A percentile compares a stretch with the other conserved stretches of the same genome.
phyloP scores from a whole-genome alignment of 2,329 filamentous ascomycete species.

The Colletotrichum caudatum region DNA sequence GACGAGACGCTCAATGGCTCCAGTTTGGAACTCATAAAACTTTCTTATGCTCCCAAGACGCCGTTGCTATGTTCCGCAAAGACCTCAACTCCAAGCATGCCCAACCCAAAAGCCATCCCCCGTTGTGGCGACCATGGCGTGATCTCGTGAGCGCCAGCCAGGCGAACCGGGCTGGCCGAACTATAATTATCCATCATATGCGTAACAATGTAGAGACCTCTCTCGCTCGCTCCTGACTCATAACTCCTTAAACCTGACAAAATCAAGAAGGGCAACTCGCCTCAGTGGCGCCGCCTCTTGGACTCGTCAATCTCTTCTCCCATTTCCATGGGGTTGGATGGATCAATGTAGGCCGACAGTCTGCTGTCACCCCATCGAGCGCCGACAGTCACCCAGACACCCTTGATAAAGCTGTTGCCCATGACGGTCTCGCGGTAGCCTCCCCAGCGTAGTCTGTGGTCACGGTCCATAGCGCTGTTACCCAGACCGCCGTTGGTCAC shows the following conservation, averaged over 20 bases:
- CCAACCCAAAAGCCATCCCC: slow-evolving; percentile 38
- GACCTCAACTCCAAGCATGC: slow-evolving; percentile 40
- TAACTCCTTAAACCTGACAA: neutral
- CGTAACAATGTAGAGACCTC: slow-evolving; percentile 26
- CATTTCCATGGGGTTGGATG: slow-evolving; percentile 64
- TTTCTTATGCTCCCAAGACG: slow-evolving; percentile 40
- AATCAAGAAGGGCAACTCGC: neutral
- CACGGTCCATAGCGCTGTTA: slow-evolving; percentile 69
- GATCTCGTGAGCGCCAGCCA: slow-evolving; percentile 37
- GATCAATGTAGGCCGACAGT: slow-evolving; percentile 67
- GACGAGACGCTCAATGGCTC: no score
- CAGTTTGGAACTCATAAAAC: slow-evolving; percentile 28
- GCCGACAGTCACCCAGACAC: slow-evolving; percentile 78
- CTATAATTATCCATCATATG: slow-evolving; percentile 37
- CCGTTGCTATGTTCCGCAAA: slow-evolving; percentile 41
- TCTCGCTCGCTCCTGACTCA: slow-evolving; percentile 26
- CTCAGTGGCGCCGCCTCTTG: slow-evolving; percentile 46
- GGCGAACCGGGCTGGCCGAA: slow-evolving; percentile 24
- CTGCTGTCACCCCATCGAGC: slow-evolving; percentile 70
- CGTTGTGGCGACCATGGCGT: slow-evolving; percentile 32
- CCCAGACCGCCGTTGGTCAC: slow-evolving; percentile 76
- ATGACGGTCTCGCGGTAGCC: slow-evolving; percentile 68
- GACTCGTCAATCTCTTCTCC: slow-evolving; percentile 66
- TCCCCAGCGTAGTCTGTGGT: slow-evolving; percentile 67
- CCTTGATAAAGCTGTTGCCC: slow-evolving; percentile 67